Evolutionary conservation across 164 flowering plant genomes (phyloP).

Genomic region (Vitis rupestris): DNA sequence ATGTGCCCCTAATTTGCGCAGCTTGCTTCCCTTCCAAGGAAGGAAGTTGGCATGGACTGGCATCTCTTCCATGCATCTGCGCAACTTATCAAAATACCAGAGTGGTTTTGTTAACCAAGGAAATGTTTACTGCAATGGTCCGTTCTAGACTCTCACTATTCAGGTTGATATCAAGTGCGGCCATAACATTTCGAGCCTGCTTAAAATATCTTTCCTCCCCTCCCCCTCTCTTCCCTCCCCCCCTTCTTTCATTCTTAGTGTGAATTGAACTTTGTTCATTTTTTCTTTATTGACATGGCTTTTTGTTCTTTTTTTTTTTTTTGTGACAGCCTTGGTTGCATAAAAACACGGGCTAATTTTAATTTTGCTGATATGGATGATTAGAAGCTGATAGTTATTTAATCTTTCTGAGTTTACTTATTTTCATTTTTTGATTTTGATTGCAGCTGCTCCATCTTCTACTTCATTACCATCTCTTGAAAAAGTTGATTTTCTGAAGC

Average conservation of each 20-base stretch:
- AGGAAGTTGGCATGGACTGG: slow-evolving; percentile 75
- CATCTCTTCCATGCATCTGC: slow-evolving; percentile 68
- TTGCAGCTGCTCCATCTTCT: slow-evolving; percentile 65
- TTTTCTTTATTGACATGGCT: background rate
- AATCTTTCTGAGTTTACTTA: slow-evolving; percentile 2
- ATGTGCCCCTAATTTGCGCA: slow-evolving; percentile 48
- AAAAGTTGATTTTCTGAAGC: slow-evolving; percentile 76
- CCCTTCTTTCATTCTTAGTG: background rate
- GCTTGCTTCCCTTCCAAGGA: slow-evolving; percentile 60
- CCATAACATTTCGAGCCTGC: slow-evolving; percentile 13
- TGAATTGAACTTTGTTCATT: background rate
- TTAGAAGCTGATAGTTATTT: background rate
- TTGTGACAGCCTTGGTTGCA: background rate
- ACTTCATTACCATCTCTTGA: slow-evolving; percentile 45
- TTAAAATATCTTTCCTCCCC: background rate
- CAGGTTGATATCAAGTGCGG: slow-evolving; percentile 42
- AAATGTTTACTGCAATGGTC: slow-evolving; percentile 92
- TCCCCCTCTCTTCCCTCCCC: background rate
- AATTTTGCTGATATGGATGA: too few species aligned
- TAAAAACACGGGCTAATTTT: too few species aligned
- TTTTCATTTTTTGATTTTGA: slow-evolving; percentile 5
- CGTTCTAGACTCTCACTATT: slow-evolving; percentile 70
- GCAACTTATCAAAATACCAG: slow-evolving; percentile 46
- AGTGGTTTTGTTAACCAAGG: slow-evolving; percentile 48
- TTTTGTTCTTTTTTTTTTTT: background rate